A percentile compares a stretch with the other conserved stretches of the same genome.
These are phyloP conservation scores for Agapanthus africanus DNA, from an alignment of 106 monocot genomes.

Conservation along the genomic window DNA sequence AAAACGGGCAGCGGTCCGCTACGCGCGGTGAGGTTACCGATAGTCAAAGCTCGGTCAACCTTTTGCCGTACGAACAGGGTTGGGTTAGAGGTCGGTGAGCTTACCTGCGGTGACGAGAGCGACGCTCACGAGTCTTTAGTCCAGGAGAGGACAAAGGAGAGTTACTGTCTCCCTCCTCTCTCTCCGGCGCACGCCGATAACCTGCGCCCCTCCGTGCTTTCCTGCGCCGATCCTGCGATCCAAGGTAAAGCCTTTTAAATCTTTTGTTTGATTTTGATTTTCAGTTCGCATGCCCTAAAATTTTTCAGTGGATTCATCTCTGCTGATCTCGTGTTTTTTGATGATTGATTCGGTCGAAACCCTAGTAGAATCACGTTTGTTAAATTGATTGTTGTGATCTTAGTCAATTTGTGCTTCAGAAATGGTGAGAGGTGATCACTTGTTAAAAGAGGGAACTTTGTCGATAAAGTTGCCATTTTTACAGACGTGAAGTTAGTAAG, in stretches of 20 bases:
- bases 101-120: not conserved
- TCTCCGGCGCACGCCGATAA: not conserved
- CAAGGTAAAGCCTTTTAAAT: too few relatives aligned
- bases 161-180: not conserved
- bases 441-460: too few relatives aligned
- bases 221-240: not conserved
- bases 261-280: too few relatives aligned
- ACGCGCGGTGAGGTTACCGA: not conserved
- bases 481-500: too few relatives aligned
- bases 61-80: too few relatives aligned
- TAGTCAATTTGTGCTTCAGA: too few relatives aligned
- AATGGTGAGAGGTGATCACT: too few relatives aligned
- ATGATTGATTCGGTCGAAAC: not conserved
- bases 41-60: too few relatives aligned
- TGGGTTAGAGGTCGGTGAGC: too few relatives aligned
- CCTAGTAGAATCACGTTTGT: slow-evolving; percentile 1
- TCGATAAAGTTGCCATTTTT: too few relatives aligned
- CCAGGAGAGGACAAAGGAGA: not conserved
- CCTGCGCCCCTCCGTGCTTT: slow-evolving; percentile 3
- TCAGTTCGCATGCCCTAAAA: not conserved
- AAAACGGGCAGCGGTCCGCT: not conserved
- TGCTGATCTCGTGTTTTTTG: not conserved
- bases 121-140: not conserved
- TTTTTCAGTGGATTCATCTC: not conserved
- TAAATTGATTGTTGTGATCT: too few relatives aligned